These are phyloP conservation scores for Sapria himalayana DNA, from an alignment of 345 rosid genomes.

Conservation along the genomic window DNA sequence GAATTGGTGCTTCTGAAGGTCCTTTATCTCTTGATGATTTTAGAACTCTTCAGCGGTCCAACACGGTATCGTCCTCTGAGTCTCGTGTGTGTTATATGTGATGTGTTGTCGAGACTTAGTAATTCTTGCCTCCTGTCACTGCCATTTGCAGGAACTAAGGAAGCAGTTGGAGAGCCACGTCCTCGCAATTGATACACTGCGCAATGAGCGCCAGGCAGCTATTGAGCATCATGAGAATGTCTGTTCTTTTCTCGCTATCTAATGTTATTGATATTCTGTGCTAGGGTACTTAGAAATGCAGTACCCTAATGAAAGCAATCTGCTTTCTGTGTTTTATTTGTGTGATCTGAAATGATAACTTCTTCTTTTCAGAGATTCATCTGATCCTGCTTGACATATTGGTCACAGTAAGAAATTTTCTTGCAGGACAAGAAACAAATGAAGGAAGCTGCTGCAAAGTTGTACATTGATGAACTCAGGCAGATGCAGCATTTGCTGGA, in stretches of 20 bases:
- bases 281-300: conserved; percentile 1
- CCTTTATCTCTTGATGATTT: conserved; percentile 94
- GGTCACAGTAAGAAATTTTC: conserved; percentile 4
- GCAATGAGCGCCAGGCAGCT: conserved; percentile 34
- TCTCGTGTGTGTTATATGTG: conserved; percentile 2
- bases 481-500: conserved; percentile 31
- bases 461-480: conserved; percentile 27
- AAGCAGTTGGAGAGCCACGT: conserved; percentile 78
- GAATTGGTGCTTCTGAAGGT: conserved; percentile 87
- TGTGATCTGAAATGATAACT: background rate
- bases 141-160: conserved; percentile 55
- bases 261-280: background rate
- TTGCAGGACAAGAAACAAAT: conserved; percentile 48
- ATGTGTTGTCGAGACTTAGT: conserved; percentile 1
- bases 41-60: conserved; percentile 83
- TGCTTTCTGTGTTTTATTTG: conserved; percentile 1
- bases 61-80: conserved; percentile 61
- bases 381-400: conserved; percentile 1
- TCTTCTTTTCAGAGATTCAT: background rate
- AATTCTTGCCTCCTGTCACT: conserved; percentile 6
- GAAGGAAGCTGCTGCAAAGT: conserved; percentile 37
- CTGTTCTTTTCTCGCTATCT: conserved; percentile 6
- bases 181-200: conserved; percentile 43
- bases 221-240: conserved; percentile 49
- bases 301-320: conserved; percentile 1